phyloP scores from a whole-genome alignment of 192 early-diverging fungal genomes.

The Mortierella alpina region DNA sequence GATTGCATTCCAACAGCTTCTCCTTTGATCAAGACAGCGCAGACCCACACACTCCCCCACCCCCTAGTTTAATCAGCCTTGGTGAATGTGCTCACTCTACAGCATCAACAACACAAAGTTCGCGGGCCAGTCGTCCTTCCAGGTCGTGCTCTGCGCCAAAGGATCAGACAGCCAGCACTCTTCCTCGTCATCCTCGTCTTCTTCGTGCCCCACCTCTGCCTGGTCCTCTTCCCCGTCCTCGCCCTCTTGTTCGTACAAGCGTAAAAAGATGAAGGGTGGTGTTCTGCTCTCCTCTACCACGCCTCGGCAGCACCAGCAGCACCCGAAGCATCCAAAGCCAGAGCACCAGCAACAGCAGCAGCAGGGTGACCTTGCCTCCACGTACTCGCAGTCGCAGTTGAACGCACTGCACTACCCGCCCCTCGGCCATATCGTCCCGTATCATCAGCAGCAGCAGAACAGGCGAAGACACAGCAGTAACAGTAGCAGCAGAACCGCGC shows the following conservation, averaged over 20 bases:
- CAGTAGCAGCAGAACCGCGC: slow-evolving; percentile 11
- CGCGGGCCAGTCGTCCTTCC: slow-evolving; percentile 31
- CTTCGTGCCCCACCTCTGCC: background rate
- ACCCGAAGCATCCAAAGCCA: background rate
- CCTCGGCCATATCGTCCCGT: slow-evolving; percentile 5
- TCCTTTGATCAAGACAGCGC: background rate
- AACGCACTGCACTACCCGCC: slow-evolving; percentile 13
- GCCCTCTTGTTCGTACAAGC: slow-evolving; percentile 16
- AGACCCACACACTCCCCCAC: background rate
- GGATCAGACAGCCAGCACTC: slow-evolving; percentile 14
- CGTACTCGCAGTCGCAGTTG: too few species aligned
- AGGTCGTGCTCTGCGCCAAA: slow-evolving; percentile 39
- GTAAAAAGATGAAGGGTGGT: slow-evolving; percentile 42
- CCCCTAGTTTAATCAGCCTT: background rate
- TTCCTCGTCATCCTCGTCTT: slow-evolving; percentile 15
- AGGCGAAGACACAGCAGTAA: slow-evolving; percentile 18
- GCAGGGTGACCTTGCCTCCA: too few species aligned
- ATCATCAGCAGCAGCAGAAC: slow-evolving; percentile 11
- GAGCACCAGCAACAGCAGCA: background rate
- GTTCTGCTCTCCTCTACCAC: background rate
- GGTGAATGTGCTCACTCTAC: slow-evolving; percentile 45
- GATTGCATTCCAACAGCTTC: too few species aligned
- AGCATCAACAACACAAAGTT: slow-evolving; percentile 49
- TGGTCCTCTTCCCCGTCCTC: slow-evolving; percentile 1
- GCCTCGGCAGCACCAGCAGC: background rate